Evolutionary conservation across 352 stramenopile species (phyloP), one percentile per base, ranked within the genome.

Genomic region (Saprolegnia diclina): DNA sequence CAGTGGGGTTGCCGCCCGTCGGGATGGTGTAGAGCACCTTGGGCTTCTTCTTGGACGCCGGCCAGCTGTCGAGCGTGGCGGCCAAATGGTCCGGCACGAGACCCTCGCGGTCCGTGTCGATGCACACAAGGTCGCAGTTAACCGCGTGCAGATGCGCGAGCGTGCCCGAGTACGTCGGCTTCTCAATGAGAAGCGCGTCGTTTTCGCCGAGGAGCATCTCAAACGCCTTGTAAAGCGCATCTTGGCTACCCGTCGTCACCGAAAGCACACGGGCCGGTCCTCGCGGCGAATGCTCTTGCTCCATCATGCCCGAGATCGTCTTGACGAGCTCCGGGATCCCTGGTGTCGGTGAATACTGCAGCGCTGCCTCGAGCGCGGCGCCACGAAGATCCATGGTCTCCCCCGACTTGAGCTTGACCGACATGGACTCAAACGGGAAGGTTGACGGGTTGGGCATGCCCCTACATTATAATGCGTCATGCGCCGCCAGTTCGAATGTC

Each of bases 11-110:
- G 38, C 67, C 55, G 4, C 72, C 79, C 5, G 79, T 87, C 4
- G 79, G 79, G 64, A 87, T 88, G 4, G 72, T 78, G 64, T 87
- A 87, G 24, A 87, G 42, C 24, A 81, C 73, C 44, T 71, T 65
- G 19, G 66, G 66, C 64, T 71, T 71, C 67, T 76, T 75, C 40
- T 59, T 69, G 44, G 14, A 45, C 7, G 14, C 16, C 5, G 74
- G 21, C 65, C 62, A 82, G 66, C 45, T 65, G 10, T 76, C 65
- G 11, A 87, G 64, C 9, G 74, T 61, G 13, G 54, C 16, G 21
- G 68, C 35, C 24, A 87, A 46, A 26, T 71, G 52, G 10, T 73
- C 67, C 18, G 79, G 77, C 29, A 80, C 67, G 22, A 87, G 52
- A n/a, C 79, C 79, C 13, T 65, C 7, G 21, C 54, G 65, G 62